Percentiles rank a stretch among this genome's conserved stretches.
phyloP scores from a whole-genome alignment of 2,329 filamentous ascomycete genomes.

The Ceratocystis alfenasii region DNA sequence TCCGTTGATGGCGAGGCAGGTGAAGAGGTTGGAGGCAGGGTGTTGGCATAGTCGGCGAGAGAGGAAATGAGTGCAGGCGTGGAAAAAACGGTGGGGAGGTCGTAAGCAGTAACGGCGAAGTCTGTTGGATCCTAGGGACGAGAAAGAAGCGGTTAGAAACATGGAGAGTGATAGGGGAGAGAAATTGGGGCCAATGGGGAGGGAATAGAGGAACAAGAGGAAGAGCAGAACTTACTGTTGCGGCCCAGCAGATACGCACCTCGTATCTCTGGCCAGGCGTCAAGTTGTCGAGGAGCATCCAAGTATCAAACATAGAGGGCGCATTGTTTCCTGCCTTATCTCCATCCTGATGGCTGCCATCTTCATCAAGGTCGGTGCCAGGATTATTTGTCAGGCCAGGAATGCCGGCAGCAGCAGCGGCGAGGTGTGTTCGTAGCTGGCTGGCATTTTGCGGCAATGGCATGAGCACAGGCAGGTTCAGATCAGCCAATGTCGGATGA shows the following conservation, averaged over 20 bases:
- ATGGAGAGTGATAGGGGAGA: neutral
- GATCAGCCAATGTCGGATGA: conserved; percentile 34
- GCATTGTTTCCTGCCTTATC: conserved; percentile 25
- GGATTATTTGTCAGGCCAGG: too few relatives aligned
- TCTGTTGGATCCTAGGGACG: conserved; percentile 66
- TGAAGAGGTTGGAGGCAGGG: neutral
- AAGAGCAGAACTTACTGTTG: conserved; percentile 53
- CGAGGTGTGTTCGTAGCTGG: conserved; percentile 49
- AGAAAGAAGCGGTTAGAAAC: neutral
- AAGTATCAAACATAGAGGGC: conserved; percentile 52
- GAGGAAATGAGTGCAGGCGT: conserved; percentile 52
- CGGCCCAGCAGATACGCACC: conserved; percentile 83
- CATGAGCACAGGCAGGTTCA: conserved; percentile 54
- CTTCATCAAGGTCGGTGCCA: too few relatives aligned
- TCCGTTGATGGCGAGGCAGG: neutral
- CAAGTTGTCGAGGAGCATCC: conserved; percentile 65
- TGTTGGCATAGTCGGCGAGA: conserved; percentile 47
- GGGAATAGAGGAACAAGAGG: neutral
- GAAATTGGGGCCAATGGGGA: neutral
- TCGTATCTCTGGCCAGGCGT: conserved; percentile 71
- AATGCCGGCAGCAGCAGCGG: conserved; percentile 31
- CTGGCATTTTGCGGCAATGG: conserved; percentile 37
- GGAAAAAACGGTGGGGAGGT: conserved; percentile 49
- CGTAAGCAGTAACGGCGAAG: conserved; percentile 57
- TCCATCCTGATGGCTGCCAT: too few relatives aligned